Evolutionary conservation across 2,329 filamentous ascomycete species (phyloP).

Genomic region (Cordyceps fumosorosea): DNA sequence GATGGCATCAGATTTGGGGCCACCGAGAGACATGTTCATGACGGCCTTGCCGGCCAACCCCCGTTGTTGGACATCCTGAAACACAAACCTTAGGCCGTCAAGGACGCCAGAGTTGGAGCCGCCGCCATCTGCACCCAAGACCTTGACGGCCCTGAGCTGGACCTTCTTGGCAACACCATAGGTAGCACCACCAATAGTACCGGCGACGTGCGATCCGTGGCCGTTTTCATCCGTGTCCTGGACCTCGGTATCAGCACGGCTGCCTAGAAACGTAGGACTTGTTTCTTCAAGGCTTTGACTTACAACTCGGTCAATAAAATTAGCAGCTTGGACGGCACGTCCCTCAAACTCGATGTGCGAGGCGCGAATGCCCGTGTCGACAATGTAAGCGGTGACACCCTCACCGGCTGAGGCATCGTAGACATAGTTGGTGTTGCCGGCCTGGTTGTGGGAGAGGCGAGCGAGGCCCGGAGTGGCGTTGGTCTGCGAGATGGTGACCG

Average conservation of each 20-base stretch:
- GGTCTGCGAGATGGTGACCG: conserved; percentile 41
- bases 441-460: conserved; percentile 41
- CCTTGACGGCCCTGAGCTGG: conserved; percentile 44
- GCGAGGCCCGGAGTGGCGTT: conserved; percentile 48
- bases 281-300: conserved; percentile 16
- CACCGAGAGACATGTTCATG: conserved; percentile 59
- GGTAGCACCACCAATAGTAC: conserved; percentile 47
- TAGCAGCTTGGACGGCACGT: conserved; percentile 40
- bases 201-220: conserved; percentile 51
- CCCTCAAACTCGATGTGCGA: conserved; percentile 44
- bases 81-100: conserved; percentile 51
- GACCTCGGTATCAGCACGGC: not conserved
- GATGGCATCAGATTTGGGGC: conserved; percentile 40
- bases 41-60: conserved; percentile 46
- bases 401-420: conserved; percentile 35
- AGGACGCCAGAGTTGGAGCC: conserved; percentile 40
- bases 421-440: conserved; percentile 32
- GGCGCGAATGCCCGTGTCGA: conserved; percentile 52
- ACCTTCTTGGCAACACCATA: conserved; percentile 52
- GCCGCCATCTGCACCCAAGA: conserved; percentile 34
- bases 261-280: not conserved
- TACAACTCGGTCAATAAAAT: conserved; percentile 38
- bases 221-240: conserved; percentile 44
- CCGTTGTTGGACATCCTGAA: conserved; percentile 36
- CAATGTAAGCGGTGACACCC: conserved; percentile 47